These are phyloP conservation scores for Trichosporon coremiiforme DNA, from an alignment of 1,284 basidiomycete genomes.

Conservation along the genomic window DNA sequence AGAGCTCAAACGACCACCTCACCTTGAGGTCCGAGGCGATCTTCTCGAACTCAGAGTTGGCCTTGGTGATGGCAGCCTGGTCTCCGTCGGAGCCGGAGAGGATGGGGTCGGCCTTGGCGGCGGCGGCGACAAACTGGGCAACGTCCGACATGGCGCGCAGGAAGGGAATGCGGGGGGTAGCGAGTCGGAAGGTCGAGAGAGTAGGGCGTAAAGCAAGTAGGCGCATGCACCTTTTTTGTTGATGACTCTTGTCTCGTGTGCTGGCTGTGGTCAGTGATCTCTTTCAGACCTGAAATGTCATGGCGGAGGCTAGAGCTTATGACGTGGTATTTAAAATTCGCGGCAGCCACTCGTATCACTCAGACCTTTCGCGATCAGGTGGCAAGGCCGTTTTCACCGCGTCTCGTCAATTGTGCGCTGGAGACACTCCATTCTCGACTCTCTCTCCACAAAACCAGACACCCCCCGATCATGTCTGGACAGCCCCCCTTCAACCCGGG, in stretches of 20 bases:
- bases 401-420: slow-evolving; percentile 18
- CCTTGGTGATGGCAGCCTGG: slow-evolving; percentile 45
- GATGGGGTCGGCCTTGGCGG: slow-evolving; percentile 47
- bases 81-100: slow-evolving; percentile 51
- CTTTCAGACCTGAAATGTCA: slow-evolving; percentile 10
- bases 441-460: slow-evolving; percentile 28
- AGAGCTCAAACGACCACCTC: slow-evolving; percentile 17
- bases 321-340: slow-evolving; percentile 12
- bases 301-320: not conserved
- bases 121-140: slow-evolving; percentile 48
- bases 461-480: slow-evolving; percentile 46
- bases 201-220: slow-evolving; percentile 23
- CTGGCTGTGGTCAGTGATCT: not conserved
- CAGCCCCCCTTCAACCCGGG: slow-evolving; percentile 68
- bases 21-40: slow-evolving; percentile 50
- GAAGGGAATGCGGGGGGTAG: slow-evolving; percentile 21
- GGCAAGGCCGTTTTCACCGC: slow-evolving; percentile 17
- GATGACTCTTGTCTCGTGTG: not conserved
- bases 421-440: slow-evolving; percentile 3
- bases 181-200: slow-evolving; percentile 21
- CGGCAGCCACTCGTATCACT: not conserved
- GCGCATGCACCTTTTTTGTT: slow-evolving; percentile 31
- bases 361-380: slow-evolving; percentile 4
- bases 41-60: slow-evolving; percentile 43
- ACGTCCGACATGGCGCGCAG: slow-evolving; percentile 45